phyloP scores from a whole-genome alignment of 2,329 filamentous ascomycete species.

The Microsporum audouinii region DNA sequence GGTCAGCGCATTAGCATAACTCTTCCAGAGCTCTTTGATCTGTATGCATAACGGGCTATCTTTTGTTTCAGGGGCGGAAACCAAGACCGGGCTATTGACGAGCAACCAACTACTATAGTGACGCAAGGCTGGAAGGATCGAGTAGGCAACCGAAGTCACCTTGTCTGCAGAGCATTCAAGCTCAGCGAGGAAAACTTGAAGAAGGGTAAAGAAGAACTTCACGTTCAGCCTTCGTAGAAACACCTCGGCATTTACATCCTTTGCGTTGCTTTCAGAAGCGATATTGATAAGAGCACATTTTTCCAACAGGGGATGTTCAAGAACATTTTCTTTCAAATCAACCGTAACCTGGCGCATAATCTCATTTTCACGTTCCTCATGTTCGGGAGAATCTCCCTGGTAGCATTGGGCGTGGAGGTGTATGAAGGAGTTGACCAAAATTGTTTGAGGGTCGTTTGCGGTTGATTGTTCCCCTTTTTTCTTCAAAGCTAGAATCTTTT shows the following conservation, averaged over 20 bases:
- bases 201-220: slow-evolving; percentile 60
- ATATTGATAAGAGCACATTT: slow-evolving; percentile 82
- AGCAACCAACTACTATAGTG: slow-evolving; percentile 59
- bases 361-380: slow-evolving; percentile 73
- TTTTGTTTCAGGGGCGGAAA: slow-evolving; percentile 37
- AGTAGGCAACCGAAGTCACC: slow-evolving; percentile 48
- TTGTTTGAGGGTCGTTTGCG: slow-evolving; percentile 39
- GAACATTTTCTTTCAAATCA: slow-evolving; percentile 56
- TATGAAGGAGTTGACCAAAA: slow-evolving; percentile 70
- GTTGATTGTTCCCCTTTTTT: slow-evolving; percentile 40
- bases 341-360: slow-evolving; percentile 67
- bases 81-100: slow-evolving; percentile 43
- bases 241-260: slow-evolving; percentile 38
- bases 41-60: slow-evolving; percentile 46
- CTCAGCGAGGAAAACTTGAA: slow-evolving; percentile 59
- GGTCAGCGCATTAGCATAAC: slow-evolving; percentile 52
- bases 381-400: slow-evolving; percentile 61
- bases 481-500: slow-evolving; percentile 49
- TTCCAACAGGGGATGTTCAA: slow-evolving; percentile 51
- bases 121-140: slow-evolving; percentile 52
- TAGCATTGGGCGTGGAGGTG: slow-evolving; percentile 77
- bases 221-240: slow-evolving; percentile 69
- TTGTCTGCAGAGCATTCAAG: slow-evolving; percentile 47
- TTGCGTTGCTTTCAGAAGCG: slow-evolving; percentile 60
- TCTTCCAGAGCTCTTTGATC: slow-evolving; percentile 53